phyloP scores from a whole-genome alignment of 2,329 filamentous ascomycete species.

The Ceratocystis cacaofunesta region DNA sequence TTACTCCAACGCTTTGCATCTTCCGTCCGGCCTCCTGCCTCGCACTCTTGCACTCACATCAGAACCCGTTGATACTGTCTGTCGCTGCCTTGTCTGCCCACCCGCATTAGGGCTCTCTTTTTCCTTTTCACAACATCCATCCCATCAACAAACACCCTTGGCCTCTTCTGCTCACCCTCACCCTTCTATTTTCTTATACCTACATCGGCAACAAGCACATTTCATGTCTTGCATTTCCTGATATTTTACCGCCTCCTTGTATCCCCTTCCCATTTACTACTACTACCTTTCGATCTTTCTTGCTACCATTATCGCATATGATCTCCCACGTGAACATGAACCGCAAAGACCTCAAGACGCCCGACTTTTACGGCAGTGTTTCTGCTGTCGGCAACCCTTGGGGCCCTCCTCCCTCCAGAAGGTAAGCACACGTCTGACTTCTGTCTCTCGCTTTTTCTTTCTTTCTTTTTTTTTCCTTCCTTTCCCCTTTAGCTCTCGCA shows the following conservation, averaged over 20 bases:
- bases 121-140: neutral
- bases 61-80: neutral
- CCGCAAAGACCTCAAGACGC: conserved; percentile 17
- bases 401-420: conserved; percentile 14
- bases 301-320: neutral
- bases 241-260: neutral
- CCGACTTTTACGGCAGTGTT: conserved; percentile 15
- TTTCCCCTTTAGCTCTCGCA: neutral
- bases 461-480: neutral
- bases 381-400: conserved; percentile 15
- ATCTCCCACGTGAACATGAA: conserved; percentile 14
- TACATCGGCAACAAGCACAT: neutral
- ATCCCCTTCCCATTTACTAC: neutral
- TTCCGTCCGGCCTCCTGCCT: neutral
- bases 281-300: neutral
- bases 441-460: neutral
- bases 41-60: neutral
- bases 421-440: conserved; percentile 10
- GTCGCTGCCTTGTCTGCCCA: conserved; percentile 1
- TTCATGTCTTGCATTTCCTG: conserved; percentile 1
- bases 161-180: neutral
- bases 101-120: conserved; percentile 4
- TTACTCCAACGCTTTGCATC: neutral
- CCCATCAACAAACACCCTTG: neutral
- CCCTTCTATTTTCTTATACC: neutral